Evolutionary conservation across 2,329 filamentous ascomycete species (phyloP), one percentile per base, ranked within the genome.

Genomic region (Berkeleyomyces basicola): DNA sequence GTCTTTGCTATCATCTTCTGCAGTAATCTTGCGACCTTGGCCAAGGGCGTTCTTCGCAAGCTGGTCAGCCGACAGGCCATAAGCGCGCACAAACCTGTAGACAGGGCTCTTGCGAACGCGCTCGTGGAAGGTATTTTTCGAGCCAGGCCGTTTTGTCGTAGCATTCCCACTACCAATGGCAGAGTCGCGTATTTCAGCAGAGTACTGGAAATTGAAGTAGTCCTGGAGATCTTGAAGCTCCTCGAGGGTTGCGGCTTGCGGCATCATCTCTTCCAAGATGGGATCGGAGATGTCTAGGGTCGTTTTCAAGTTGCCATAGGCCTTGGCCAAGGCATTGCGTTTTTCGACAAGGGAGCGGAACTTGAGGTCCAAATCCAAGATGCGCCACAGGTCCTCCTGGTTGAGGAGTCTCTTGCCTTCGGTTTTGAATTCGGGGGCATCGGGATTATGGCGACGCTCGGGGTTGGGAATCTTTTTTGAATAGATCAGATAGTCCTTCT

Each of bases 171-270:
- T 79, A 65, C 83, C 79, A 16, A 83, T 76, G 11, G 85, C 82
- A 58, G 95, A 74, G 66, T 97, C 91, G 70, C 88, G 92, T 58
- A 97, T 78, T 71, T 95, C 84, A 2, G 84, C 78, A 3, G 88
- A 84, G 69, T 97, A 97, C 70, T 91, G 87, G 73, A 99, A 99
- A 70, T 97, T 90, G 61, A 97, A 77, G 69, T 97, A 97, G 70
- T 99, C 93, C 70, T 97, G 92, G 31, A 99, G 75, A 72, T 99
- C 93, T 71, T 99, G 93, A 16, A 99, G 79, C 71, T 99, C 93
- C 71, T 99, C 93, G 79, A 96, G 91, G 0, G 87, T 92, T 3
- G 83, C 83, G 2, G 91, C 90, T 64, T 84, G 79, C 0, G 81
- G 79, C n/a, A 93, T 81, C 79, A 96, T 85, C 67, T 91, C 85